Conservation (phyloP, 345 rosid species). For the Sisymbrium altissimum region DNA sequence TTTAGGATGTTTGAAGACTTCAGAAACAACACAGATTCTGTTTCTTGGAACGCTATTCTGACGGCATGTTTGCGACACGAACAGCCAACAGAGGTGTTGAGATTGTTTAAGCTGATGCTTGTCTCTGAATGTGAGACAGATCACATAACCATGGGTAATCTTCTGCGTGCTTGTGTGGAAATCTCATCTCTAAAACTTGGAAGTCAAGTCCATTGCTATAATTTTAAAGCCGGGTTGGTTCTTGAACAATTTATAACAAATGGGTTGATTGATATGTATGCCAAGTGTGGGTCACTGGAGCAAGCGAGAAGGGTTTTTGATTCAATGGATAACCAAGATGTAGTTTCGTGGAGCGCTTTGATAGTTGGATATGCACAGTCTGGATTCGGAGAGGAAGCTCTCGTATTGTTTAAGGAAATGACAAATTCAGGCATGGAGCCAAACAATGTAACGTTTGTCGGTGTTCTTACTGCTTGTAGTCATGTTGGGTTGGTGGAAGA, state of each 20-base stretch:
- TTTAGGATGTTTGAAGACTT: constrained; percentile 54
- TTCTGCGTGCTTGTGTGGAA: constrained; percentile 59
- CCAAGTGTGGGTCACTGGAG: constrained; percentile 65
- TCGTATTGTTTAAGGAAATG: constrained; percentile 54
- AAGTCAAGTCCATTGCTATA: constrained; percentile 55
- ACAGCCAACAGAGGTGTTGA: constrained; percentile 49
- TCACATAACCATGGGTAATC: constrained; percentile 45
- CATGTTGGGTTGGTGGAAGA: constrained; percentile 68
- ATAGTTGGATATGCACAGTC: constrained; percentile 75
- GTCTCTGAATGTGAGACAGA: constrained; percentile 48
- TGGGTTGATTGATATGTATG: constrained; percentile 67
- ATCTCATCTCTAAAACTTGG: constrained; percentile 65
- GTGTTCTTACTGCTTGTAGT: constrained; percentile 71
- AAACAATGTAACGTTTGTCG: constrained; percentile 55
- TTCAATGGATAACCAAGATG: constrained; percentile 47
- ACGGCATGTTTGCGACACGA: constrained; percentile 58
- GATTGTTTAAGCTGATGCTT: constrained; percentile 53
- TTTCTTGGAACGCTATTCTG: constrained; percentile 76
- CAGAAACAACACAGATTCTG: constrained; percentile 41
- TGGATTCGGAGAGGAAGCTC: constrained; percentile 70
- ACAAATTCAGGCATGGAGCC: constrained; percentile 44
- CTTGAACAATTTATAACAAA: constrained; percentile 48
- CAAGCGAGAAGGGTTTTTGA: constrained; percentile 49
- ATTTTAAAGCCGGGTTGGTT: constrained; percentile 46
- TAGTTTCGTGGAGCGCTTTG: constrained; percentile 74